phyloP scores from a whole-genome alignment of 352 stramenopile species.

The Phytophthora brassicae region DNA sequence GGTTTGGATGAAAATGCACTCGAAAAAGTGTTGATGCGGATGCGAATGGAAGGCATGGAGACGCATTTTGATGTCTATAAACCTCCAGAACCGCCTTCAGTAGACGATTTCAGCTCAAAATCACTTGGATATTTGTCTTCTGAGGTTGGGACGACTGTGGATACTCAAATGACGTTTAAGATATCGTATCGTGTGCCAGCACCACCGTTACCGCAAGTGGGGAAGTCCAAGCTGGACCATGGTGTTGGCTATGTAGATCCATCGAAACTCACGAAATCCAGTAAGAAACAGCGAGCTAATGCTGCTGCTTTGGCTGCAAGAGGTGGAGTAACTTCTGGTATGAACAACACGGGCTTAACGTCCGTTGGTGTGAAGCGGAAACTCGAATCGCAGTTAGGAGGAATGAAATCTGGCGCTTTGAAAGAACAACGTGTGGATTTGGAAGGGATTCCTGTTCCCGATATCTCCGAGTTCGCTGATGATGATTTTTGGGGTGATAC shows the following conservation, averaged over 20 bases:
- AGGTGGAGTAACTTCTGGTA: constrained; percentile 10
- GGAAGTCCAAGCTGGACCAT: constrained; percentile 34
- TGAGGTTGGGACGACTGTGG: constrained; percentile 27
- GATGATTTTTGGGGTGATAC: constrained; percentile 89
- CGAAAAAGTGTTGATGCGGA: constrained; percentile 44
- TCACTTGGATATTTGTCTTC: constrained; percentile 15
- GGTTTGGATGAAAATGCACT: constrained; percentile 30
- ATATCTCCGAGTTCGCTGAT: constrained; percentile 76
- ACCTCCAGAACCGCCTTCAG: constrained; percentile 38
- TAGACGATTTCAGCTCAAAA: not conserved
- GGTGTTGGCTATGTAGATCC: constrained; percentile 27
- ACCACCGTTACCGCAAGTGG: constrained; percentile 32
- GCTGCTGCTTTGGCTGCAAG: constrained; percentile 11
- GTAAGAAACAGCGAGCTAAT: constrained; percentile 59
- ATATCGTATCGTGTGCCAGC: constrained; percentile 72
- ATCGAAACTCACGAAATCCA: constrained; percentile 45
- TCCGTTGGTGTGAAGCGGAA: constrained; percentile 65
- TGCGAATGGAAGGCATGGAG: constrained; percentile 63
- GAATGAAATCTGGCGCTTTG: constrained; percentile 28
- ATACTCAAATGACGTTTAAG: constrained; percentile 54
- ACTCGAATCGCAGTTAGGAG: constrained; percentile 46
- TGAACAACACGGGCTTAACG: constrained; percentile 11
- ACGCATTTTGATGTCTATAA: constrained; percentile 57
- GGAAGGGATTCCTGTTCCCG: constrained; percentile 71
- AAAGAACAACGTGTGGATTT: constrained; percentile 81